phyloP scores from a whole-genome alignment of 2,329 filamentous ascomycete species.

The Ilyonectria robusta region DNA sequence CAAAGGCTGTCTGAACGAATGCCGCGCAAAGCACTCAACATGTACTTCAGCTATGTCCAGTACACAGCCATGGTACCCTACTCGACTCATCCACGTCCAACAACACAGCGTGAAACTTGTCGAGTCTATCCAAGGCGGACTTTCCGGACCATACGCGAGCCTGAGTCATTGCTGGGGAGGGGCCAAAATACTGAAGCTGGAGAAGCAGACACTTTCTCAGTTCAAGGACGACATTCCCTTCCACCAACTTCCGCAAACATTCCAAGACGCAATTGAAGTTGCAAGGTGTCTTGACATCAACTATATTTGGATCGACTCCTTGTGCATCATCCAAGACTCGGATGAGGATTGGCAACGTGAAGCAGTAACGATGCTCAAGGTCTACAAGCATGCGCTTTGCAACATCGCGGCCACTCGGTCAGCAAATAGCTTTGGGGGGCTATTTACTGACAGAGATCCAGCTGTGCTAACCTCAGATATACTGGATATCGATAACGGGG shows the following conservation, averaged over 20 bases:
- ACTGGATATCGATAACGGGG: conserved; percentile 1
- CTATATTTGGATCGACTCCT: conserved; percentile 34
- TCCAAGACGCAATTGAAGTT: conserved; percentile 20
- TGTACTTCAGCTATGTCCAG: neutral
- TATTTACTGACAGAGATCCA: conserved; percentile 14
- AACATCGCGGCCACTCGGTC: conserved; percentile 27
- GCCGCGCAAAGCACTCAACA: conserved; percentile 1
- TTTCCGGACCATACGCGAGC: neutral
- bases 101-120: neutral
- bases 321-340: conserved; percentile 35
- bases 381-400: conserved; percentile 23
- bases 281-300: neutral
- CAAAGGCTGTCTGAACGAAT: neutral
- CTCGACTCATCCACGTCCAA: conserved; percentile 11
- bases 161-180: conserved; percentile 27
- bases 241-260: conserved; percentile 15
- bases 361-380: conserved; percentile 21
- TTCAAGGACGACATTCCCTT: neutral
- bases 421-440: conserved; percentile 6
- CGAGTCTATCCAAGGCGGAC: neutral
- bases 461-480: neutral
- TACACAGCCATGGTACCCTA: conserved; percentile 8
- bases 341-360: conserved; percentile 31
- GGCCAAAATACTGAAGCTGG: conserved; percentile 11
- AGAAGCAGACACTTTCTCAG: neutral